A percentile compares a stretch with the other conserved stretches of the same genome.
Conservation (phyloP, 2,329 filamentous ascomycete genomes). For the Pseudogymnoascus sp. region DNA sequence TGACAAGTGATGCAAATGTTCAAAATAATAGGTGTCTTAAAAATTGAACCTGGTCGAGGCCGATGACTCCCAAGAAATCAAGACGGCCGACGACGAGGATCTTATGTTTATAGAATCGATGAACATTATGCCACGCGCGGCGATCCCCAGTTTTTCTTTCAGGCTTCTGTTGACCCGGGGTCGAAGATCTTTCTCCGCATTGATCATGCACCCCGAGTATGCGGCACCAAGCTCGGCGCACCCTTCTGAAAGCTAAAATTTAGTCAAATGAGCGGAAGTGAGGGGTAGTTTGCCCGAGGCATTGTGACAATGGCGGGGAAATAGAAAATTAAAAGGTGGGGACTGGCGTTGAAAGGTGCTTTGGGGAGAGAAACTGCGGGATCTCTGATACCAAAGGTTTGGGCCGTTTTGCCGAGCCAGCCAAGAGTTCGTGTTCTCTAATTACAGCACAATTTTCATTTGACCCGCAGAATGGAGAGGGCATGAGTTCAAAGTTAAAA, state of each 20-base stretch:
- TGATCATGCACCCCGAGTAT: constrained; percentile 1
- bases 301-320: not conserved
- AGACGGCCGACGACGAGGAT: constrained; percentile 10
- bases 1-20: constrained; percentile 12
- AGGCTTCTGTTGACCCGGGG: not conserved
- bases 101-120: constrained; percentile 2
- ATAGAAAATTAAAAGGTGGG: not conserved
- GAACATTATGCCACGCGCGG: not conserved
- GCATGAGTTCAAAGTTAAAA: not conserved
- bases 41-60: not conserved
- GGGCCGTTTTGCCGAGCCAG: not conserved
- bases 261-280: not conserved
- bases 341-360: not conserved
- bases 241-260: not conserved
- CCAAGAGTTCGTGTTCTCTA: not conserved
- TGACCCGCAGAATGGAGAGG: not conserved
- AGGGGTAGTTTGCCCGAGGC: not conserved
- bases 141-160: not conserved
- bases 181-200: not conserved
- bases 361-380: not conserved
- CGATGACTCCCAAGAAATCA: not conserved
- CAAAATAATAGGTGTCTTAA: not conserved
- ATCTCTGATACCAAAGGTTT: not conserved
- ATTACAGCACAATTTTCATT: not conserved
- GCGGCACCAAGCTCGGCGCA: not conserved